Evolutionary conservation across 257 asterid genomes (phyloP).

Genomic region (Vinca minor): DNA sequence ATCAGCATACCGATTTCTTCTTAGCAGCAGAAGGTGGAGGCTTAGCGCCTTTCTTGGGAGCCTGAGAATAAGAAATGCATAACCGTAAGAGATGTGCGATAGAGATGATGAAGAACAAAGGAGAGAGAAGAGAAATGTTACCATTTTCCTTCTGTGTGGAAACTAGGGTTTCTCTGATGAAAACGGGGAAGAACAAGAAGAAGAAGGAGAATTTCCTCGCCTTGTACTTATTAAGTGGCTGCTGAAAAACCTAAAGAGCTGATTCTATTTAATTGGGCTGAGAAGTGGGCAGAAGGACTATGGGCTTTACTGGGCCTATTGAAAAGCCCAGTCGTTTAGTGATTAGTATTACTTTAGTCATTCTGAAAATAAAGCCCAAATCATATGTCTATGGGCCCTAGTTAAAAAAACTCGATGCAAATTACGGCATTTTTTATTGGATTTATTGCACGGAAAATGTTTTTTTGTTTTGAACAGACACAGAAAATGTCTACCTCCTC

Average conservation of each 20-base stretch:
- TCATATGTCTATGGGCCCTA: no score
- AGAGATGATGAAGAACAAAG: neutral
- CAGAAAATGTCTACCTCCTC: no score
- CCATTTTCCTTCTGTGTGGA: constrained; percentile 2
- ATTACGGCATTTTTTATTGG: no score
- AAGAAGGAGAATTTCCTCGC: no score
- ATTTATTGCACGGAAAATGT: no score
- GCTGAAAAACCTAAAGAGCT: neutral
- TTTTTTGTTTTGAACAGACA: no score
- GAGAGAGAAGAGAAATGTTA: neutral
- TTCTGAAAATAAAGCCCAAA: no score
- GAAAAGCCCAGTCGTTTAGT: no score
- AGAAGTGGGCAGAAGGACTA: neutral
- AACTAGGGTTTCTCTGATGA: constrained; percentile 6
- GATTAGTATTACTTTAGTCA: no score
- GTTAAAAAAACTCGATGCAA: no score
- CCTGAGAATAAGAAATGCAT: constrained; percentile 5
- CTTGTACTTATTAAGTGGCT: neutral
- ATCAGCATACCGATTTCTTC: constrained; percentile 17
- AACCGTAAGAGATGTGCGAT: neutral
- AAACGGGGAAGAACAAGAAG: constrained; percentile 4
- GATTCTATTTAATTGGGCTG: neutral
- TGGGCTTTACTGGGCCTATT: neutral
- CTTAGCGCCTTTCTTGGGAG: constrained; percentile 21
- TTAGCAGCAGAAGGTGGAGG: constrained; percentile 15